A percentile compares a stretch with the other conserved stretches of the same genome.
phyloP scores from a whole-genome alignment of 345 rosid genomes.

The Ceriops zippeliana region DNA sequence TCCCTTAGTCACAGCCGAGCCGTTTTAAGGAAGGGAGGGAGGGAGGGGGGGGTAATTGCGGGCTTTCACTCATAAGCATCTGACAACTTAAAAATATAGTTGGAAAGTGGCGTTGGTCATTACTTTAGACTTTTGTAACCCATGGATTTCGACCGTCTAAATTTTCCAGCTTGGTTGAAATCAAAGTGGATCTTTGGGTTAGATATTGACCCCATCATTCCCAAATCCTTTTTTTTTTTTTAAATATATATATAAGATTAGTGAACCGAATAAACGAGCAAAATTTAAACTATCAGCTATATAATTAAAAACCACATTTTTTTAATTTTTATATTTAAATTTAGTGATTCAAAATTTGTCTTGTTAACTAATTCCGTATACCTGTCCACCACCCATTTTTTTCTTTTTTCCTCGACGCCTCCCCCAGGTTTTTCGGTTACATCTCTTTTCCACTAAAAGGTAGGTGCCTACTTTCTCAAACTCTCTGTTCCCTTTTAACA shows the following conservation, averaged over 20 bases:
- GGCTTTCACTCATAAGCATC: too few species aligned
- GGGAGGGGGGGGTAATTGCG: too few species aligned
- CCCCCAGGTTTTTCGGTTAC: constrained; percentile 20
- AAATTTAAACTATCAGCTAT: too few species aligned
- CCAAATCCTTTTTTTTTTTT: neutral
- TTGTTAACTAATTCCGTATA: too few species aligned
- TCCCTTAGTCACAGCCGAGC: neutral
- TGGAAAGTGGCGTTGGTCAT: constrained; percentile 14
- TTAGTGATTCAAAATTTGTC: too few species aligned
- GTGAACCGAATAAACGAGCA: too few species aligned
- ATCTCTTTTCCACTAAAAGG: too few species aligned
- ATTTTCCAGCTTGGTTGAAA: constrained; percentile 7
- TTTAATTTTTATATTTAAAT: too few species aligned
- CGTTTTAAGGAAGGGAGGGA: too few species aligned
- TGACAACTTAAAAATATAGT: neutral
- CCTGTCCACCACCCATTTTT: too few species aligned
- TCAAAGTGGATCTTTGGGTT: constrained; percentile 10
- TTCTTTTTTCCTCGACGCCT: neutral
- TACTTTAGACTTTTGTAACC: constrained; percentile 1
- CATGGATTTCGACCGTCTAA: constrained; percentile 18
- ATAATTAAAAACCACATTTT: too few species aligned
- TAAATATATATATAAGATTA: too few species aligned
- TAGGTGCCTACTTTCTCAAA: neutral
- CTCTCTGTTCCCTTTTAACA: neutral
- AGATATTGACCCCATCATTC: neutral